These are phyloP conservation scores for Colletotrichum sp. DNA, from an alignment of 2,329 filamentous ascomycete genomes.

Conservation along the genomic window DNA sequence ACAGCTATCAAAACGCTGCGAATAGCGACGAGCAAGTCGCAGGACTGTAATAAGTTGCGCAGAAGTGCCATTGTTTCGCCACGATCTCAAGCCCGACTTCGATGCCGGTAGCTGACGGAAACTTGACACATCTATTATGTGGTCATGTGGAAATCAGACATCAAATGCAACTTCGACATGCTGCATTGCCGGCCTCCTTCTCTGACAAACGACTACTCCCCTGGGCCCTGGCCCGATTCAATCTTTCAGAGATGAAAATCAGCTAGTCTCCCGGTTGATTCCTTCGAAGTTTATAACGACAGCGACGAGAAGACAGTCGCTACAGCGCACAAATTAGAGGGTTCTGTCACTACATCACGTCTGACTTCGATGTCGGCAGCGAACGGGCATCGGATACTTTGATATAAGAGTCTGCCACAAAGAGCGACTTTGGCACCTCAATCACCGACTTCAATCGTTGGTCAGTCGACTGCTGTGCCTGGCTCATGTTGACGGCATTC, in stretches of 20 bases:
- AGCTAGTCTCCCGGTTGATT: background rate
- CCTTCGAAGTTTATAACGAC: accelerated
- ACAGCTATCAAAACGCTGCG: background rate
- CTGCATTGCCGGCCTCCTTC: background rate
- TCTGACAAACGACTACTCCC: too few relatives aligned
- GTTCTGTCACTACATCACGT: too few relatives aligned
- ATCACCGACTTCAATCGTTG: background rate
- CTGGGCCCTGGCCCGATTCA: background rate
- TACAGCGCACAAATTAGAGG: background rate
- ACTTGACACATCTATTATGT: background rate
- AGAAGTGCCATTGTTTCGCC: accelerated
- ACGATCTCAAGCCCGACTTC: background rate
- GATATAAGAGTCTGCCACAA: accelerated
- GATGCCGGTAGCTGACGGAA: background rate
- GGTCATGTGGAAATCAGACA: too few relatives aligned
- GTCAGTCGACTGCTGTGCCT: background rate
- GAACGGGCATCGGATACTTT: background rate
- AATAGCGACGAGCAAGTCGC: background rate
- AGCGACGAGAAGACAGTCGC: background rate
- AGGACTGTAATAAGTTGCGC: background rate
- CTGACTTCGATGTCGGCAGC: background rate
- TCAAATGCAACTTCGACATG: too few relatives aligned
- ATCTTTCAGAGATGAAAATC: background rate
- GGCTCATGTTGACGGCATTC: background rate
- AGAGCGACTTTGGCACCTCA: background rate